A percentile compares a stretch with the other conserved stretches of the same genome.
Evolutionary conservation across 768 basidiomycete species (phyloP).

Genomic region (Suillus paluster): DNA sequence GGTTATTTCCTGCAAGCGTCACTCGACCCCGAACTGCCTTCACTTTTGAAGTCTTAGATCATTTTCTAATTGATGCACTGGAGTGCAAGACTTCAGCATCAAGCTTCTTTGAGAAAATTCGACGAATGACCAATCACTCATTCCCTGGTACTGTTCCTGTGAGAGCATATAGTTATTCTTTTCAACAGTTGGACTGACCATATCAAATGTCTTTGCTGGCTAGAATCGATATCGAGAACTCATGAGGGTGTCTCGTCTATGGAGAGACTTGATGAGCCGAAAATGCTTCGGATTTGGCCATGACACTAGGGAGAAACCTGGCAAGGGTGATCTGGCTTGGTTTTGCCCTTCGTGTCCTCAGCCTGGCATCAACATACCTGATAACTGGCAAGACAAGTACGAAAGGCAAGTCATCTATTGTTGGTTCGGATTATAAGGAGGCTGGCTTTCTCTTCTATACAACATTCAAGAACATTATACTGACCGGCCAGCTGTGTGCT

Average conservation of each 20-base stretch:
- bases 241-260: slow-evolving; percentile 13
- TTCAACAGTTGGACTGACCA: too few species aligned
- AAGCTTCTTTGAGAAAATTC: slow-evolving; percentile 1
- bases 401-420: slow-evolving; percentile 6
- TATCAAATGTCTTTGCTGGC: too few species aligned
- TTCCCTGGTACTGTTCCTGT: too few species aligned
- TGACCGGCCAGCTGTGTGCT: background rate
- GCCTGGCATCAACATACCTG: slow-evolving; percentile 28
- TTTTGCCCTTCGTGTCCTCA: slow-evolving; percentile 35
- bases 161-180: too few species aligned
- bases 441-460: background rate
- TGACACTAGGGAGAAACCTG: slow-evolving; percentile 10
- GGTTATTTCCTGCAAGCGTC: slow-evolving; percentile 17
- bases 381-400: slow-evolving; percentile 20
- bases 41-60: slow-evolving; percentile 25
- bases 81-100: slow-evolving; percentile 16
- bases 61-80: slow-evolving; percentile 19
- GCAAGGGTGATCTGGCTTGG: slow-evolving; percentile 16
- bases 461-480: background rate
- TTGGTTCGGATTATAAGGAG: background rate
- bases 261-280: slow-evolving; percentile 6
- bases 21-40: slow-evolving; percentile 19
- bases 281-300: slow-evolving; percentile 15
- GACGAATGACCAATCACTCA: too few species aligned
- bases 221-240: slow-evolving; percentile 18